Evolutionary conservation across 2,329 filamentous ascomycete genomes (phyloP).

Genomic region (Beauveria varroae): DNA sequence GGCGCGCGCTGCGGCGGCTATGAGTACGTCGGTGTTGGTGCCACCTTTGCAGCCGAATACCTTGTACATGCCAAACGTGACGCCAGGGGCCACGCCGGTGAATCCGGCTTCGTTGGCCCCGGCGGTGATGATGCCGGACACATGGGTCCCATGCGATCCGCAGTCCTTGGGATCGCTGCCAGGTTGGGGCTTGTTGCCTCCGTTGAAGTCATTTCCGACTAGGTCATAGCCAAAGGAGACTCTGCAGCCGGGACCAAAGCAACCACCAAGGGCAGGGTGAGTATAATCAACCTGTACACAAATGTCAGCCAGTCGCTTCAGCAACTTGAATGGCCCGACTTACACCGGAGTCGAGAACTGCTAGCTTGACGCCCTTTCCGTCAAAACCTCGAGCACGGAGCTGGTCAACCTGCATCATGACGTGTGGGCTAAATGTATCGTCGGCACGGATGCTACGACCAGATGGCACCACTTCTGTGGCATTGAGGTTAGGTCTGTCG

Average conservation of each 20-base stretch:
- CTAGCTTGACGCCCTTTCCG: conserved; percentile 37
- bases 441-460: not conserved
- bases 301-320: too few relatives aligned
- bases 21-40: conserved; percentile 31
- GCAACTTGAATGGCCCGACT: not conserved
- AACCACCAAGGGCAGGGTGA: conserved; percentile 44
- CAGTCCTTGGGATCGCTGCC: conserved; percentile 33
- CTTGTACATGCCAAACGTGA: conserved; percentile 32
- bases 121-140: conserved; percentile 39
- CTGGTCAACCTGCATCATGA: conserved; percentile 30
- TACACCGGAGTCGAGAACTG: conserved; percentile 23
- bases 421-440: conserved; percentile 18
- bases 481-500: not conserved
- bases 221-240: conserved; percentile 41
- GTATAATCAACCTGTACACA: conserved; percentile 34
- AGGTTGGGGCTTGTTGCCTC: conserved; percentile 23
- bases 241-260: conserved; percentile 42
- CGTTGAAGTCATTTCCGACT: conserved; percentile 30
- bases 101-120: conserved; percentile 30
- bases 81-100: conserved; percentile 33
- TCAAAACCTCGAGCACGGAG: conserved; percentile 36
- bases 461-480: not conserved
- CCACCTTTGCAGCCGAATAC: conserved; percentile 28
- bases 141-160: conserved; percentile 38
- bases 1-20: conserved; percentile 34